A percentile compares a stretch with the other conserved stretches of the same genome.
phyloP scores from a whole-genome alignment of 306 rosid species.

The Nissolia schottii region DNA sequence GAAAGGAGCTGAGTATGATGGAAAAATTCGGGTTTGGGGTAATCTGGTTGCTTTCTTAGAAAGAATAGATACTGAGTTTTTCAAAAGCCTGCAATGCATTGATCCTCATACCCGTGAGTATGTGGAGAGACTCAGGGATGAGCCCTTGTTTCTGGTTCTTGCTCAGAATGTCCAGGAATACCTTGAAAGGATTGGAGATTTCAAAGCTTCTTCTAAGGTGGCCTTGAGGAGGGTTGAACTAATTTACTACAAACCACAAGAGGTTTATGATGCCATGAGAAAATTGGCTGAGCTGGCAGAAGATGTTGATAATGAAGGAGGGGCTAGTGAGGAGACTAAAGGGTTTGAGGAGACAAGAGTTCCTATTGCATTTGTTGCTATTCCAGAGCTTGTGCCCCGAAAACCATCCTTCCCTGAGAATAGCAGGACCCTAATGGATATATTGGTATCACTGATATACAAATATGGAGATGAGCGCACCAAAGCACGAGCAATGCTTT shows the following conservation, averaged over 20 bases:
- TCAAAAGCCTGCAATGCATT: conserved; percentile 93
- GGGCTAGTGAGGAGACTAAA: conserved; percentile 44
- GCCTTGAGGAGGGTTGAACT: conserved; percentile 82
- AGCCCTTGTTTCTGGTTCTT: conserved; percentile 73
- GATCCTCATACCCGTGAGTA: conserved; percentile 98
- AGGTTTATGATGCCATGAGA: no score
- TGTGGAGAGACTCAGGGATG: conserved; percentile 90
- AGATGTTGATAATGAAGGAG: conserved; percentile 44
- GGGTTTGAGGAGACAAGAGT: conserved; percentile 57
- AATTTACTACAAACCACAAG: conserved; percentile 79
- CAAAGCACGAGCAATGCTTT: conserved; percentile 94
- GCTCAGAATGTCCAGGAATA: conserved; percentile 94
- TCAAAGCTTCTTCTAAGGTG: conserved; percentile 76
- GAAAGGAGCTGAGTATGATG: conserved; percentile 65
- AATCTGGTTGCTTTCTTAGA: conserved; percentile 85
- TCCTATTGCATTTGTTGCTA: no score
- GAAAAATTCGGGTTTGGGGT: conserved; percentile 84
- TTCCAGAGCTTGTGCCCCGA: no score
- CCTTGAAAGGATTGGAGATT: conserved; percentile 57
- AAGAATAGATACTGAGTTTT: conserved; percentile 72
- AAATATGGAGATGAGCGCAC: conserved; percentile 87
- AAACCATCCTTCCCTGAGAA: no score
- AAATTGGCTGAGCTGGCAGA: conserved; percentile 68
- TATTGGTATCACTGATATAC: conserved; percentile 76
- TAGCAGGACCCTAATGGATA: no score